Evolutionary conservation across 495 filamentous ascomycete species (phyloP).

Genomic region (Podospora comata): DNA sequence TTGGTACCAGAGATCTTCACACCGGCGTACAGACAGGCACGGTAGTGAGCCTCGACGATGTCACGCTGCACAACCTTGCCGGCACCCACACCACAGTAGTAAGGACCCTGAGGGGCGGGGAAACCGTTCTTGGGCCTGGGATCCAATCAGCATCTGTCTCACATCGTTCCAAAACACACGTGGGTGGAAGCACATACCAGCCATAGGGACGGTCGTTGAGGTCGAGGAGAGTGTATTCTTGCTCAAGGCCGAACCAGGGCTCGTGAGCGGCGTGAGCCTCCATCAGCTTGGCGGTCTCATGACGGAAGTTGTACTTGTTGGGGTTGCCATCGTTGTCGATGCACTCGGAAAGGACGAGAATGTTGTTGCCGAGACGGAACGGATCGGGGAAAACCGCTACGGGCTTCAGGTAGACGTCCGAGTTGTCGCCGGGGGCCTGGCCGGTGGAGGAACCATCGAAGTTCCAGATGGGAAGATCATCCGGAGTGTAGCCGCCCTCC

Average conservation of each 20-base stretch:
- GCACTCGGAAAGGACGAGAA: conserved; percentile 95
- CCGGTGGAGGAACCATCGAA: conserved; percentile 95
- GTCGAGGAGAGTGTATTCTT: conserved; percentile 73
- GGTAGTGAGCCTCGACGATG: conserved; percentile 98
- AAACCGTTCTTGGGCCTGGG: conserved; percentile 64
- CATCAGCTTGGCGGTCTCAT: conserved; percentile 66
- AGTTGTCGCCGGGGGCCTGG: conserved; percentile 95
- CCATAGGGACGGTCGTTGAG: conserved; percentile 83
- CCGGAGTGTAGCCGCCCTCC: conserved; percentile 47
- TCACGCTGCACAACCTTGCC: conserved; percentile 98
- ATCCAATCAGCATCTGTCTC: not conserved
- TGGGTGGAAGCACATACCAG: conserved; percentile 60
- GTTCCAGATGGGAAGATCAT: conserved; percentile 97
- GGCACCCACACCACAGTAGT: conserved; percentile 98
- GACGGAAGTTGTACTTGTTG: conserved; percentile 98
- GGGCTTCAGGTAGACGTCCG: conserved; percentile 91
- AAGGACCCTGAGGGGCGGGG: conserved; percentile 90
- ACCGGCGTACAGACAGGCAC: conserved; percentile 87
- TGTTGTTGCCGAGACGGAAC: conserved; percentile 77
- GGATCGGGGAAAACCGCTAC: conserved; percentile 72
- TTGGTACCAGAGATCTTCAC: conserved; percentile 97
- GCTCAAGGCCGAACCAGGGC: conserved; percentile 98
- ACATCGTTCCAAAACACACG: not conserved
- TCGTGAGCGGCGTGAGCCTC: conserved; percentile 74
- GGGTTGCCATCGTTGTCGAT: conserved; percentile 94